A percentile compares a stretch with the other conserved stretches of the same genome.
phyloP scores from a whole-genome alignment of 495 filamentous ascomycete species.

The Podospora pseudopauciseta region DNA sequence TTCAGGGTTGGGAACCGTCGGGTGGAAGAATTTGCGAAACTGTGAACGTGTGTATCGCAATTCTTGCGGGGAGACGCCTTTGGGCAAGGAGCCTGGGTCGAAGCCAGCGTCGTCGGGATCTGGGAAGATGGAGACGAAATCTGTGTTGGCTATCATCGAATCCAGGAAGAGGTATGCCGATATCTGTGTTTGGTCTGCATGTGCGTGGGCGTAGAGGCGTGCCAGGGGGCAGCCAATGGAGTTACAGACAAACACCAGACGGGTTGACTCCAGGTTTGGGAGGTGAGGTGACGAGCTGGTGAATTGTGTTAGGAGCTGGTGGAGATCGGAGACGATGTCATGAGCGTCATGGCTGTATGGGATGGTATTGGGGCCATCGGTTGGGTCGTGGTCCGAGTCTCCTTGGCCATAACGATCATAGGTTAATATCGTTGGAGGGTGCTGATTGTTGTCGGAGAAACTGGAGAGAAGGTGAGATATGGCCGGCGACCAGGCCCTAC shows the following conservation, averaged over 20 bases:
- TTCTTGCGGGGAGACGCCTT: constrained; percentile 43
- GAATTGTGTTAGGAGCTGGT: constrained; percentile 47
- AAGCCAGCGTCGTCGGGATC: constrained; percentile 54
- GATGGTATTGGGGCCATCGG: constrained; percentile 39
- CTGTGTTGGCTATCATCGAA: constrained; percentile 58
- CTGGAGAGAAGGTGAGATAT: constrained; percentile 40
- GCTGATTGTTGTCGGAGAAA: background rate
- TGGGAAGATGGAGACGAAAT: constrained; percentile 58
- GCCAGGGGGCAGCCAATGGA: constrained; percentile 59
- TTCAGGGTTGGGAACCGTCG: constrained; percentile 53
- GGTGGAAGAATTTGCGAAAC: constrained; percentile 48
- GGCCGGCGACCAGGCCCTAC: constrained; percentile 46
- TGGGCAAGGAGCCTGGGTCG: constrained; percentile 39
- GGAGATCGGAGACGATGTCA: constrained; percentile 49
- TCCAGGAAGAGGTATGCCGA: constrained; percentile 56
- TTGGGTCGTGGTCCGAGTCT: constrained; percentile 52
- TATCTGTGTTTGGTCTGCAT: constrained; percentile 21
- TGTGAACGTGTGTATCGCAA: constrained; percentile 44
- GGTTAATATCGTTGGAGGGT: constrained; percentile 44
- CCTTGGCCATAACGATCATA: constrained; percentile 67
- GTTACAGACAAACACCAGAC: constrained; percentile 52
- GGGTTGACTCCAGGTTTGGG: constrained; percentile 1
- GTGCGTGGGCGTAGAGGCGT: constrained; percentile 46
- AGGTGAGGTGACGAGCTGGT: constrained; percentile 14
- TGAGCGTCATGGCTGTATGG: constrained; percentile 52